These are phyloP conservation scores for Gymnopilus junonius DNA, from an alignment of 768 basidiomycete species.

Conservation along the genomic window DNA sequence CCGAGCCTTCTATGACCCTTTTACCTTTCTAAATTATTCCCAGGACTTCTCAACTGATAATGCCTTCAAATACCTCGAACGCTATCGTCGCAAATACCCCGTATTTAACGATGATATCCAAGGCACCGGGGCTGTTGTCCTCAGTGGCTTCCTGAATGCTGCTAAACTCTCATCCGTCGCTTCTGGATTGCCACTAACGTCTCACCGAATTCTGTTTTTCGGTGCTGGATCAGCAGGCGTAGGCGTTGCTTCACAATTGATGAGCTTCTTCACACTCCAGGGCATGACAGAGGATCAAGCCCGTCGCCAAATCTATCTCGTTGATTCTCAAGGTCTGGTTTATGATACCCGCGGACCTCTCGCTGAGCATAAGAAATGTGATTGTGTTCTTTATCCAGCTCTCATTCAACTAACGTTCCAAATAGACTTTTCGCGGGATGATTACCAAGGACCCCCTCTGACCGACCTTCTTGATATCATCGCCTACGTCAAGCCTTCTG, in stretches of 20 bases:
- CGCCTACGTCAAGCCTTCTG: conserved; percentile 83
- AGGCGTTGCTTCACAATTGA: conserved; percentile 87
- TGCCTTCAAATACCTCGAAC: conserved; percentile 84
- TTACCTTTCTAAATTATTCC: neutral
- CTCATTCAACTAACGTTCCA: conserved; percentile 6
- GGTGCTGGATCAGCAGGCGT: conserved; percentile 93
- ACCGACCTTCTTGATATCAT: conserved; percentile 78
- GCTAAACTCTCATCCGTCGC: conserved; percentile 75
- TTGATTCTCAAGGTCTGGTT: conserved; percentile 87
- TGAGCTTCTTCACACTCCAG: conserved; percentile 86
- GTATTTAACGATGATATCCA: conserved; percentile 94
- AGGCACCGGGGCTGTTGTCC: conserved; percentile 89
- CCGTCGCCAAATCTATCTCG: conserved; percentile 75
- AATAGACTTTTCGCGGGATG: conserved; percentile 79
- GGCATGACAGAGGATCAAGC: conserved; percentile 82
- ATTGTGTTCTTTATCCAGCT: conserved; percentile 21
- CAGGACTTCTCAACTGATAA: conserved; percentile 93
- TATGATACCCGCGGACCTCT: conserved; percentile 74
- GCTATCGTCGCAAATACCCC: conserved; percentile 75
- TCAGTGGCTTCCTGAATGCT: conserved; percentile 89
- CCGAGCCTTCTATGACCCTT: neutral
- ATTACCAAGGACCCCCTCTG: conserved; percentile 79
- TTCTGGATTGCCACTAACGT: conserved; percentile 66
- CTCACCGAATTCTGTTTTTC: conserved; percentile 89
- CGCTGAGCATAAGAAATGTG: conserved; percentile 85